Percentiles rank a stretch among this genome's conserved stretches.
Conservation (phyloP, 2,329 filamentous ascomycete genomes). For the Fusarium praegraminearum region DNA sequence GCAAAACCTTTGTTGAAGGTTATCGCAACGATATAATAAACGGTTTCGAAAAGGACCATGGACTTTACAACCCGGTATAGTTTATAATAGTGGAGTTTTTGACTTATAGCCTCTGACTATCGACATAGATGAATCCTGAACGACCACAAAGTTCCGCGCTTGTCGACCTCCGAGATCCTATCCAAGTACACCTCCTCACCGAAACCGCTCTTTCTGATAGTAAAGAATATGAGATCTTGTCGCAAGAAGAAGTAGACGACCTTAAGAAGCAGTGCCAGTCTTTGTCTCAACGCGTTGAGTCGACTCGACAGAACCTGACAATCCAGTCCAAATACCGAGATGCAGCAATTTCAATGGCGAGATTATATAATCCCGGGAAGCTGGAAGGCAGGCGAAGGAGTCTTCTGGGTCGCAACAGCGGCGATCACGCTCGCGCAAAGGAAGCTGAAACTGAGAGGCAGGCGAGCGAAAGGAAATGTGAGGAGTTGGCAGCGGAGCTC, state of each 20-base stretch:
- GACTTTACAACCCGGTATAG: conserved; percentile 69
- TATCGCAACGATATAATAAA: conserved; percentile 68
- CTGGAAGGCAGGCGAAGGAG: conserved; percentile 62
- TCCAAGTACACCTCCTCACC: conserved; percentile 90
- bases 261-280: conserved; percentile 87
- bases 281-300: conserved; percentile 81
- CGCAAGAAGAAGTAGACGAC: conserved; percentile 90
- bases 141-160: conserved; percentile 67
- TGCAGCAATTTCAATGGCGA: conserved; percentile 87
- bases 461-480: conserved; percentile 82
- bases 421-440: conserved; percentile 62
- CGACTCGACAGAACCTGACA: conserved; percentile 82
- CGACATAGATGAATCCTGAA: conserved; percentile 61
- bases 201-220: conserved; percentile 94
- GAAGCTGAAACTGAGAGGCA: conserved; percentile 80
- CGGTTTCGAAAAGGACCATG: conserved; percentile 65
- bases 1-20: conserved; percentile 67
- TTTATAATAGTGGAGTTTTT: background rate
- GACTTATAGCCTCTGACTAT: conserved; percentile 25
- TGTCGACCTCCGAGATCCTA: conserved; percentile 75
- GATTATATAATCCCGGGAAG: conserved; percentile 76
- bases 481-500: conserved; percentile 84
- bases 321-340: conserved; percentile 96
- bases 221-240: conserved; percentile 84
- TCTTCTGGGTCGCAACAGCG: conserved; percentile 64